phyloP scores from a whole-genome alignment of 768 basidiomycete genomes.

The Lentinula edodes region DNA sequence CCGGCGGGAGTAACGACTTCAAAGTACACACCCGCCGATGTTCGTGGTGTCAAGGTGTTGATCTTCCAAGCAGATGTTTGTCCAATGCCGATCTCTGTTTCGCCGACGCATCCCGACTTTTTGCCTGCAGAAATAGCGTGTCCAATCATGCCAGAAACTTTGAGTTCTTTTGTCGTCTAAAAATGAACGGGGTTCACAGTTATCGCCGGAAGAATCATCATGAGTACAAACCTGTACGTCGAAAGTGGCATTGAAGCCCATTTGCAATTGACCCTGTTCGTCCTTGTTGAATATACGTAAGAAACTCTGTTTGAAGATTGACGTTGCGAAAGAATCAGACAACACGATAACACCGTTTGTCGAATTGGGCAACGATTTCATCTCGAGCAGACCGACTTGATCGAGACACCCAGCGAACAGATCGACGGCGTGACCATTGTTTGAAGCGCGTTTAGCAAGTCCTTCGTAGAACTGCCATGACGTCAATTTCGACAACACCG shows the following conservation, averaged over 20 bases:
- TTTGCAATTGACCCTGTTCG: constrained; percentile 83
- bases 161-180: constrained; percentile 97
- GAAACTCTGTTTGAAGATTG: constrained; percentile 99
- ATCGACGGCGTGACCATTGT: constrained; percentile 93
- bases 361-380: constrained; percentile 92
- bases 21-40: constrained; percentile 91
- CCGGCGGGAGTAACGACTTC: constrained; percentile 98
- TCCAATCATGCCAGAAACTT: constrained; percentile 95
- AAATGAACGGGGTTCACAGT: neutral
- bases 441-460: constrained; percentile 86
- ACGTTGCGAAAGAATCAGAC: constrained; percentile 94
- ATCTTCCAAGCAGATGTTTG: constrained; percentile 99
- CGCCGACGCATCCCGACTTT: constrained; percentile 93
- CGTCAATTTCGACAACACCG: neutral
- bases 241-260: constrained; percentile 99
- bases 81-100: constrained; percentile 98
- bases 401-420: constrained; percentile 96
- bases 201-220: neutral
- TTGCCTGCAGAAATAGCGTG: constrained; percentile 97
- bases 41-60: constrained; percentile 82
- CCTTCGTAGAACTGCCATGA: constrained; percentile 84
- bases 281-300: constrained; percentile 90
- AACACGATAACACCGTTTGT: constrained; percentile 96
- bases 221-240: constrained; percentile 75
- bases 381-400: constrained; percentile 95